Conservation (phyloP, 352 stramenopile genomes). For the Phytophthora megakarya region DNA sequence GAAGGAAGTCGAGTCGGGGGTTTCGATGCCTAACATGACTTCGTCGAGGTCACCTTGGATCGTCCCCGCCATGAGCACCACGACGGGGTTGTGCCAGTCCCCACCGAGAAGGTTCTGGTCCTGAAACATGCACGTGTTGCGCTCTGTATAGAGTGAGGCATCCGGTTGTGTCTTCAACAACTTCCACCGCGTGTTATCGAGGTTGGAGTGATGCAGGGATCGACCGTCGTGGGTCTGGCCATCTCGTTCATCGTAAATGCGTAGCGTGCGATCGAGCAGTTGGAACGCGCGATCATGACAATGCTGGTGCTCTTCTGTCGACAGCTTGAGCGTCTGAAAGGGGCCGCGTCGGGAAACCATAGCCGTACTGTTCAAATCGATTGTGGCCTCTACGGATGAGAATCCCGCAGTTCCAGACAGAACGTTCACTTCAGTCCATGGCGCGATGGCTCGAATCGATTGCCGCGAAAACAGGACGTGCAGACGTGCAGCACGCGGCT, state of each 20-base stretch:
- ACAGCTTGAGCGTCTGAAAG: constrained; percentile 6
- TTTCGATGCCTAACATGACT: constrained; percentile 30
- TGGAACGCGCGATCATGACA: constrained; percentile 27
- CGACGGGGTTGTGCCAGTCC: constrained; percentile 27
- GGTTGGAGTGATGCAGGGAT: constrained; percentile 19
- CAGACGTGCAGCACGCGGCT: constrained; percentile 9
- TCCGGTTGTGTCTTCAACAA: constrained; percentile 24
- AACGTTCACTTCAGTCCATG: background rate
- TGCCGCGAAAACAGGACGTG: constrained; percentile 17
- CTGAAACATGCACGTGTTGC: constrained; percentile 2
- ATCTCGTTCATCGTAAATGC: constrained; percentile 35
- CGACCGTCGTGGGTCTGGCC: constrained; percentile 10
- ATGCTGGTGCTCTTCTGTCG: constrained; percentile 13
- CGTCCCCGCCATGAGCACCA: constrained; percentile 20
- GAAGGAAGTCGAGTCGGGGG: constrained; percentile 5
- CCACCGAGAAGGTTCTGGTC: constrained; percentile 29
- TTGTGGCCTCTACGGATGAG: constrained; percentile 3
- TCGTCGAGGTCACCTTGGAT: constrained; percentile 28
- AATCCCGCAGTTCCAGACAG: background rate
- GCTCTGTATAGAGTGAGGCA: constrained; percentile 30
- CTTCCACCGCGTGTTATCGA: constrained; percentile 35
- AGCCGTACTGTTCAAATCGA: background rate
- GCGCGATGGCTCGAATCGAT: background rate
- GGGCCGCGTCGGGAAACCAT: constrained; percentile 6
- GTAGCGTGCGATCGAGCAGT: constrained; percentile 35